Evolutionary conservation across 305 asterid species (phyloP).

Genomic region (Lippia alba): DNA sequence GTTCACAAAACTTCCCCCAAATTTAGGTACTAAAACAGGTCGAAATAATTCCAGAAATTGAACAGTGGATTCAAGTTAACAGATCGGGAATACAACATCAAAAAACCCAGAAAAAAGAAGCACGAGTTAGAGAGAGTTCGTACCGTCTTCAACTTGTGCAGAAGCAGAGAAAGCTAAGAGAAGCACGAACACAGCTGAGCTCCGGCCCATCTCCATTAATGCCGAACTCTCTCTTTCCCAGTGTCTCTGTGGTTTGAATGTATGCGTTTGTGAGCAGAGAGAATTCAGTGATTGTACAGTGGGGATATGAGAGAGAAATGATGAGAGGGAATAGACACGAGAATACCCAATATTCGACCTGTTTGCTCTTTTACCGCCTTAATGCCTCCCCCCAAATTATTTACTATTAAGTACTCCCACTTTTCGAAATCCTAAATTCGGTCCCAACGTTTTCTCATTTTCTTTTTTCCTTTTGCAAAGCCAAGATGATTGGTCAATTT

Average conservation of each 20-base stretch:
- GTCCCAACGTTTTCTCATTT: no score
- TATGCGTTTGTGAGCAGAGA: slow-evolving; percentile 23
- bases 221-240: slow-evolving; percentile 3
- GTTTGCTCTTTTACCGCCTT: neutral
- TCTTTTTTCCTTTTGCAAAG: no score
- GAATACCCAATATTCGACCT: slow-evolving; percentile 40
- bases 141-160: slow-evolving; percentile 54
- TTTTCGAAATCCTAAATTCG: no score
- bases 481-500: no score
- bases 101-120: neutral
- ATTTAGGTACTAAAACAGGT: neutral
- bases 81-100: no score
- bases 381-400: no score
- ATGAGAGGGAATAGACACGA: slow-evolving; percentile 18
- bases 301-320: neutral
- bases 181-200: slow-evolving; percentile 34
- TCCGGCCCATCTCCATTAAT: slow-evolving; percentile 34
- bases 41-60: neutral
- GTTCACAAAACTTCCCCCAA: neutral
- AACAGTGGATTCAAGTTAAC: neutral
- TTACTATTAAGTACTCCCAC: no score
- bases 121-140: neutral
- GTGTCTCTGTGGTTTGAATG: neutral
- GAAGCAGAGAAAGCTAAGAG: slow-evolving; percentile 41
- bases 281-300: slow-evolving; percentile 17